These are phyloP conservation scores for Rhinocladiella mackenziei DNA, from an alignment of 2,329 filamentous ascomycete genomes.

Conservation along the genomic window DNA sequence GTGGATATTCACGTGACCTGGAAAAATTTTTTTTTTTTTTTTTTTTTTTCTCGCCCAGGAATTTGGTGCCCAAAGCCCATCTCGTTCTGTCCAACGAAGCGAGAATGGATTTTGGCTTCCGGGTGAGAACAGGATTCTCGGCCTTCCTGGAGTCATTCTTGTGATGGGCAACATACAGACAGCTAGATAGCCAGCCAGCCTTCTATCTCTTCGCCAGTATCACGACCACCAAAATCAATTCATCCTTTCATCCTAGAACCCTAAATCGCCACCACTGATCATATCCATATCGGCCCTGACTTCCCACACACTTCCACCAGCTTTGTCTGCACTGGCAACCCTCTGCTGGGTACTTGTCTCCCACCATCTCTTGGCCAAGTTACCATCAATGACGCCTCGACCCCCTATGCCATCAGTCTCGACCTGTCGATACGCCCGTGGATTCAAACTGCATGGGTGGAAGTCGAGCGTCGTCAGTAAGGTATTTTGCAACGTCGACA, in stretches of 20 bases:
- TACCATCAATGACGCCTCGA: constrained; percentile 71
- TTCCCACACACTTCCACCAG: constrained; percentile 62
- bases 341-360: constrained; percentile 69
- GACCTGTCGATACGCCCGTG: constrained; percentile 67
- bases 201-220: too few relatives aligned
- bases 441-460: constrained; percentile 75
- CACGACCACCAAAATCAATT: too few relatives aligned
- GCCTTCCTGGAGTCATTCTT: too few relatives aligned
- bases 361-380: constrained; percentile 68
- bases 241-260: constrained; percentile 14
- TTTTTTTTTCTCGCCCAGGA: too few relatives aligned
- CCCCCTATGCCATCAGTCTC: constrained; percentile 48
- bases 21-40: too few relatives aligned
- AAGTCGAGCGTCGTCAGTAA: constrained; percentile 68
- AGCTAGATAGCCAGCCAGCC: too few relatives aligned
- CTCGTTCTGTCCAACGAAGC: too few relatives aligned
- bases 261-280: constrained; percentile 60
- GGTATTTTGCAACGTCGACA: constrained; percentile 76
- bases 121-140: too few relatives aligned
- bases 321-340: constrained; percentile 68
- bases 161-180: too few relatives aligned
- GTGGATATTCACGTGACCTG: too few relatives aligned
- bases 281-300: constrained; percentile 66
- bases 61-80: too few relatives aligned
- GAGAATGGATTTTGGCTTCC: too few relatives aligned